Conservation (phyloP, 2,329 filamentous ascomycete genomes). For the Pestalotiopsis sp. region DNA sequence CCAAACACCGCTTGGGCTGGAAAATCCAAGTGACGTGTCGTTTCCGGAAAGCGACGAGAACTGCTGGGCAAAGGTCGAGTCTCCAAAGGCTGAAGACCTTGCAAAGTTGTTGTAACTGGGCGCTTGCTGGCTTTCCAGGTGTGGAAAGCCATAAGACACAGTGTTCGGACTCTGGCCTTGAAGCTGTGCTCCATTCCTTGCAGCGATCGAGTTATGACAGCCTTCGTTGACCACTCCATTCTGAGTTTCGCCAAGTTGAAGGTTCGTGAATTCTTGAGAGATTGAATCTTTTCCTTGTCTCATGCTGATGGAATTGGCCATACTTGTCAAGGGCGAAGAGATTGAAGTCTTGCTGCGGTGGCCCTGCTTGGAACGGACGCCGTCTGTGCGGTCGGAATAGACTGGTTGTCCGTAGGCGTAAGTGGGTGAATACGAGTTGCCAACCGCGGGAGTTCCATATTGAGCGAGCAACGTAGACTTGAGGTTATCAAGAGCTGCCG, state of each 20-base stretch:
- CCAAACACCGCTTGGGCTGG: constrained; percentile 42
- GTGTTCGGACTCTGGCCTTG: background rate
- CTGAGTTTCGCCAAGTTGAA: background rate
- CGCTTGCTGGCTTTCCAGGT: background rate
- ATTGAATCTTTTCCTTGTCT: background rate
- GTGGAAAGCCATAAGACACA: background rate
- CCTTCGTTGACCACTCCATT: background rate
- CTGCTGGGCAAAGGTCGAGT: constrained; percentile 1
- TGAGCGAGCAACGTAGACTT: constrained; percentile 13
- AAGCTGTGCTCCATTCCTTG: background rate
- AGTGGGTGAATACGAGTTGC: background rate
- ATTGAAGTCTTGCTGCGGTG: background rate
- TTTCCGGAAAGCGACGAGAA: background rate
- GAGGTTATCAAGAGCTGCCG: constrained; percentile 15
- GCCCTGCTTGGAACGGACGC: background rate
- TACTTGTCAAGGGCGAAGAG: background rate
- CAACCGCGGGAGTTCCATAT: constrained; percentile 10
- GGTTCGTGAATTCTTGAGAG: background rate
- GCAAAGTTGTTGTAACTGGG: background rate
- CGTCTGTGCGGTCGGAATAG: background rate
- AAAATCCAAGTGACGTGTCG: constrained; percentile 2
- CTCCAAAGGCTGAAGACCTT: background rate
- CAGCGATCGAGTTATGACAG: background rate
- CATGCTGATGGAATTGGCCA: background rate
- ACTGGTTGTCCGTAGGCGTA: background rate